phyloP scores from a whole-genome alignment of 2,329 filamentous ascomycete genomes.

The Ophiostoma ulmi region DNA sequence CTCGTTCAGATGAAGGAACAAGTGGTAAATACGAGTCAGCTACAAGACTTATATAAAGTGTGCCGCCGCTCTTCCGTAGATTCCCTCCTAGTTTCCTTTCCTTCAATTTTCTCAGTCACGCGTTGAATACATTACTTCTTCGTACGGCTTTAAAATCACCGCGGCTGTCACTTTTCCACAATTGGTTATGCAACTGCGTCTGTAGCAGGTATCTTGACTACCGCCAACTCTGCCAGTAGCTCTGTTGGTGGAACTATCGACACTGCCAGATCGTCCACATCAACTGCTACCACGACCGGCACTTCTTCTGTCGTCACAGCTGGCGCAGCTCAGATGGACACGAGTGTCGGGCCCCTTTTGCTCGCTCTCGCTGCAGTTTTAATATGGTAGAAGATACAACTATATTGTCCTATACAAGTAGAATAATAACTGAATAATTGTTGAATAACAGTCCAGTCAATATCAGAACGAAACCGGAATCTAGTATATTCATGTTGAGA shows the following conservation, averaged over 20 bases:
- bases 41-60: not conserved
- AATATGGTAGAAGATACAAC: not conserved
- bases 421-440: not conserved
- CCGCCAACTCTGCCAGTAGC: not conserved
- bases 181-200: not conserved
- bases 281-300: not conserved
- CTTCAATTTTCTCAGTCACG: not conserved
- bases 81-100: not conserved
- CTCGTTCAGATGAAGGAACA: not conserved
- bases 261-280: not conserved
- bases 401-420: not conserved
- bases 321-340: not conserved
- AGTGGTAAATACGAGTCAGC: not conserved
- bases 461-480: too few relatives aligned
- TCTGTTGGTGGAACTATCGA: too few relatives aligned
- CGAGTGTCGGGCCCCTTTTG: not conserved
- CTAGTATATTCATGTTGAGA: not conserved
- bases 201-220: not conserved
- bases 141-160: not conserved
- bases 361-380: not conserved
- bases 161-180: not conserved
- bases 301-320: not conserved
- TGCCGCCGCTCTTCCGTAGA: not conserved
- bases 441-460: too few relatives aligned
- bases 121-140: too few relatives aligned